These are phyloP conservation scores for Xylaria longipes DNA, from an alignment of 495 filamentous ascomycete genomes.

Conservation along the genomic window DNA sequence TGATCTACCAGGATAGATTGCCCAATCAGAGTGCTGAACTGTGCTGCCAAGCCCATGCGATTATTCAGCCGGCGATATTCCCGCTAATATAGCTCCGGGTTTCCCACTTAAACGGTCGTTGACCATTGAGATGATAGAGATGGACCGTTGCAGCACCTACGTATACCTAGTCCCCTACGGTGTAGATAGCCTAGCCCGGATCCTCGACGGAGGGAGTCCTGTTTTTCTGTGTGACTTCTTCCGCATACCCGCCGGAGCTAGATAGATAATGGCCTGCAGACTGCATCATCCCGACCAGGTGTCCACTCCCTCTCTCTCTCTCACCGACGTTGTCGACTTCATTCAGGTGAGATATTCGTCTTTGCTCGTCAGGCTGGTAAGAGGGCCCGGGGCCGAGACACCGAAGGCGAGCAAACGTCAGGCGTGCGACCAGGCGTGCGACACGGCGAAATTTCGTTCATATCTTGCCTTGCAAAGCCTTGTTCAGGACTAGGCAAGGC, in stretches of 20 bases:
- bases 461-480: background rate
- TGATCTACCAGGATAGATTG: conserved; percentile 20
- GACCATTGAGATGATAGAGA: conserved; percentile 7
- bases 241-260: conserved; percentile 51
- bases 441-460: background rate
- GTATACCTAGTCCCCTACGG: background rate
- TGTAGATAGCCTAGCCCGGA: conserved; percentile 6
- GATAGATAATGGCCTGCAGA: conserved; percentile 42
- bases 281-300: conserved; percentile 24
- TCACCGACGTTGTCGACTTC: conserved; percentile 1
- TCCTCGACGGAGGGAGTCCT: background rate
- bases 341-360: conserved; percentile 1
- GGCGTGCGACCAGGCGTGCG: background rate
- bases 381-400: background rate
- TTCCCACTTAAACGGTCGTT: background rate
- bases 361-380: background rate
- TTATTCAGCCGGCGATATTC: conserved; percentile 2
- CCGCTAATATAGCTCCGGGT: background rate
- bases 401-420: background rate
- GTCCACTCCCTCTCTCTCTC: conserved; percentile 9
- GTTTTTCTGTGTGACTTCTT: conserved; percentile 27
- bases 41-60: background rate
- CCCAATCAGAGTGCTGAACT: conserved; percentile 28
- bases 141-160: background rate
- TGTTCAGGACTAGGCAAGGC: background rate